Conservation (phyloP, 2,329 filamentous ascomycete genomes). For the Metarhizium humberi region DNA sequence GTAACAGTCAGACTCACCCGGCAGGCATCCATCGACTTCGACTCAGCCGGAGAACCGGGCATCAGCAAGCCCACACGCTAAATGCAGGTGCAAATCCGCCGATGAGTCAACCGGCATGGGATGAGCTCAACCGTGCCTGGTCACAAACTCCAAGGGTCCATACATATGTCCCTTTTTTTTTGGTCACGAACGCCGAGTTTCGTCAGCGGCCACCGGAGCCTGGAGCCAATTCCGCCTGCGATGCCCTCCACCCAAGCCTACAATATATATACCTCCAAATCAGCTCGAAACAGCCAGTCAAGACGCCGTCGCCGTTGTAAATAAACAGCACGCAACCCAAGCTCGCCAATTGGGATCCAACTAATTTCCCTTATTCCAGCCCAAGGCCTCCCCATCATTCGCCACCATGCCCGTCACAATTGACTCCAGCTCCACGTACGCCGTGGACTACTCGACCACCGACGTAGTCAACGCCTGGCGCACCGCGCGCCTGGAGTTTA, state of each 20-base stretch:
- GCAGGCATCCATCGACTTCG: too few species aligned
- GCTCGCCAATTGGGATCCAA: not conserved
- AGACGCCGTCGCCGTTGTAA: too few species aligned
- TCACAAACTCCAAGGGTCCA: too few species aligned
- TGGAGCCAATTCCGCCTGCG: not conserved
- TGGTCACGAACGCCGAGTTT: not conserved
- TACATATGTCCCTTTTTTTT: not conserved
- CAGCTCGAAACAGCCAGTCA: too few species aligned
- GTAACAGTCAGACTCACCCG: too few species aligned
- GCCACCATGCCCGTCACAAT: not conserved
- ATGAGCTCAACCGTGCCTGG: not conserved
- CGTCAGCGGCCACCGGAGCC: not conserved
- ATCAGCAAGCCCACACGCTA: not conserved
- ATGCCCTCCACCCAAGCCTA: not conserved
- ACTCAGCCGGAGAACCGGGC: too few species aligned
- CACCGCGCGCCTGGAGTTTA: constrained; percentile 11
- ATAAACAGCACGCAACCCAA: not conserved
- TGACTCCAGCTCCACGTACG: not conserved
- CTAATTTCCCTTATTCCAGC: not conserved
- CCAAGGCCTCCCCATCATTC: not conserved
- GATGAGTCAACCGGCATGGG: not conserved
- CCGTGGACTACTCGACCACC: constrained; percentile 2
- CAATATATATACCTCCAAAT: not conserved
- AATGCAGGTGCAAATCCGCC: not conserved
- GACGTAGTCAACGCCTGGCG: constrained; percentile 8